Percentiles rank a stretch among this genome's conserved stretches.
phyloP scores from a whole-genome alignment of 441 rosid species.

The Arabidopsis lyrata region DNA sequence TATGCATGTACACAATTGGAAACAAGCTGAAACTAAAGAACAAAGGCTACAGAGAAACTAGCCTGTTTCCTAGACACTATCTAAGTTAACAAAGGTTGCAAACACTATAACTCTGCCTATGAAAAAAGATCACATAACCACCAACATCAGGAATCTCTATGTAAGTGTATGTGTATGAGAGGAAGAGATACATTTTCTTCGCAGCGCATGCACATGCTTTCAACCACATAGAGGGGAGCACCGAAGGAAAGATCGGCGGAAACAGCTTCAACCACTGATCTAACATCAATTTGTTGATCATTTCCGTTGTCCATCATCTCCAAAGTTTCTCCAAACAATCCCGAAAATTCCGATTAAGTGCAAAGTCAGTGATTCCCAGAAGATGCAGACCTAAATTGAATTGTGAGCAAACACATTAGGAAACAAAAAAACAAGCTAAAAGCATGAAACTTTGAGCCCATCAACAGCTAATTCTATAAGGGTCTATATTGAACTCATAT shows the following conservation, averaged over 20 bases:
- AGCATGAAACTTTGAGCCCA: constrained; percentile 29
- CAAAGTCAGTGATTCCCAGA: background rate
- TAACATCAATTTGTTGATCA: constrained; percentile 63
- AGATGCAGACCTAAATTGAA: background rate
- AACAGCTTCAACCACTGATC: constrained; percentile 89
- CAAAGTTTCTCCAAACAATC: background rate
- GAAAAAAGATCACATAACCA: background rate
- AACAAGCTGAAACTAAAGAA: background rate
- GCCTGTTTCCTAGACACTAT: constrained; percentile 2
- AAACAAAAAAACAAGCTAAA: constrained; percentile 1
- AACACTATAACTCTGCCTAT: constrained; percentile 1
- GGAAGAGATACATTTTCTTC: constrained; percentile 63
- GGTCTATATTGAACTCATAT: background rate
- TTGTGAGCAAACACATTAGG: background rate
- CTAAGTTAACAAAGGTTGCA: background rate
- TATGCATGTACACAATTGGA: background rate
- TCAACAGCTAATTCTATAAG: background rate
- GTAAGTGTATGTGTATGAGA: background rate
- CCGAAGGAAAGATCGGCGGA: constrained; percentile 55
- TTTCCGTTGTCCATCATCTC: constrained; percentile 39
- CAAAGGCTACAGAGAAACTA: constrained; percentile 5
- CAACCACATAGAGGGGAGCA: constrained; percentile 82
- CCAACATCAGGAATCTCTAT: background rate
- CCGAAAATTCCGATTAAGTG: background rate
- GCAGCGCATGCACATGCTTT: constrained; percentile 98